Evolutionary conservation across 306 rosid genomes (phyloP), one percentile per base, ranked within the genome.

Genomic region (Cicer arietinum): DNA sequence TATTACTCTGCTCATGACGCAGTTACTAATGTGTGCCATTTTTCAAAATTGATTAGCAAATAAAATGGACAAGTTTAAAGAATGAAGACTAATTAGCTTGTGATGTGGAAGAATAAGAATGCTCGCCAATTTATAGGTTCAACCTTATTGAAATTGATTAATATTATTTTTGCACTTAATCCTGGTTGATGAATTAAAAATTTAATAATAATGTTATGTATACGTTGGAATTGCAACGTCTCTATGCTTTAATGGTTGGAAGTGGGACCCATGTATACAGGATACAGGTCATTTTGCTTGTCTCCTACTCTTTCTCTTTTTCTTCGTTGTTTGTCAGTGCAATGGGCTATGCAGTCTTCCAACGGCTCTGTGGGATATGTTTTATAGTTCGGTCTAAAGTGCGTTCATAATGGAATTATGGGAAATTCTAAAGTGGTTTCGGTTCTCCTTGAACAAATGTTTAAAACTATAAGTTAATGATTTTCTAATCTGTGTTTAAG

Each of bases 11-110:
- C 79, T 63, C 64, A 52, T 52, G 58, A 5, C 63, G 85, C 58
- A 60, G 7, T 74, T 83, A 84, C 83, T 56, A 48, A 83, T 37
- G 41, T 66, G 75, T 30, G 86, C 92, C 92, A 88, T 85, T 60
- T 20, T 59, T 79, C 4, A 14, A 47, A 6, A 61, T 10, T 6
- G 44, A 16, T 51, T 7, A 18, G 30, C 50, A 45, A 45, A 9
- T 3, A 17, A 10, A 13, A 25, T 25, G 10, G 70, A 43, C 64
- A 57, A 61, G 56, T 25, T 25, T 25, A 25, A 51, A 16, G 10
- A 14, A 5, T 52, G 4, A 17, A 52, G 47, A 14, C 65, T 82
- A 87, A 8, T 74, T 75, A 18, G 47, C 41, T 69, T 51, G 60
- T 50, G 76, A 5, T 71, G 76, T 54, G 11, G 42, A 17, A 35